These are phyloP conservation scores for Puccinia brachypodii DNA, from an alignment of 1,284 basidiomycete species.

Conservation along the genomic window DNA sequence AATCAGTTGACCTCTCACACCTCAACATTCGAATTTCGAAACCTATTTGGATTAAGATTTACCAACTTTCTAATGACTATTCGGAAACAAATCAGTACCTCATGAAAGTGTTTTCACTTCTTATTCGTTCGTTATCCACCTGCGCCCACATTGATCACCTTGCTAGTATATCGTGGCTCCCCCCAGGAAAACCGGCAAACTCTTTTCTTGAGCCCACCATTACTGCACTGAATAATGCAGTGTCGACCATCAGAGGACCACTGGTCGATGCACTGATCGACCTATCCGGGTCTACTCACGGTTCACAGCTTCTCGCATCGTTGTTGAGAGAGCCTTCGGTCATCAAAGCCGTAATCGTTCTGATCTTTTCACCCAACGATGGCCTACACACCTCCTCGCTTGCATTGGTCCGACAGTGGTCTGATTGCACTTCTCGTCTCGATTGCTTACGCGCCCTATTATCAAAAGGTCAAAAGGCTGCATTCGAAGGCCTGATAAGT, in stretches of 20 bases:
- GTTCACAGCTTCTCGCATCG: constrained; percentile 17
- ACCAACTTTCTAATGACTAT: constrained; percentile 23
- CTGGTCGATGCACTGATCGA: constrained; percentile 45
- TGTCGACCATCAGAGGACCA: constrained; percentile 24
- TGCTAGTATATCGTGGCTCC: constrained; percentile 29
- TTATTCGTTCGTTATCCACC: constrained; percentile 28
- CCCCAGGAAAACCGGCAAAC: constrained; percentile 2
- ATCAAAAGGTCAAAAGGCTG: constrained; percentile 65
- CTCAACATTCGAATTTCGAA: constrained; percentile 21
- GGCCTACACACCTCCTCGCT: constrained; percentile 45
- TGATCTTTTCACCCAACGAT: constrained; percentile 47
- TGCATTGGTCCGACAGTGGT: constrained; percentile 43
- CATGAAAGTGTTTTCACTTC: constrained; percentile 21
- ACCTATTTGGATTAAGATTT: constrained; percentile 36
- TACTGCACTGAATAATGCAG: constrained; percentile 27
- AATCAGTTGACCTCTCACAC: constrained; percentile 26
- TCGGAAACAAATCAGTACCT: constrained; percentile 15
- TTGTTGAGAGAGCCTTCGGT: constrained; percentile 27
- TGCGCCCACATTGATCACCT: constrained; percentile 47
- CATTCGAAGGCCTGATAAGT: constrained; percentile 69
- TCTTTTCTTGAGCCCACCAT: constrained; percentile 23
- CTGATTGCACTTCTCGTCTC: constrained; percentile 66
- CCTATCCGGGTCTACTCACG: constrained; percentile 32
- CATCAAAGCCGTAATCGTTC: constrained; percentile 28
- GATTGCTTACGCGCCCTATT: constrained; percentile 81